Percentiles rank a stretch among this genome's conserved stretches.
Evolutionary conservation across 2,329 filamentous ascomycete genomes (phyloP).

Genomic region (Fusarium guadeloupense): DNA sequence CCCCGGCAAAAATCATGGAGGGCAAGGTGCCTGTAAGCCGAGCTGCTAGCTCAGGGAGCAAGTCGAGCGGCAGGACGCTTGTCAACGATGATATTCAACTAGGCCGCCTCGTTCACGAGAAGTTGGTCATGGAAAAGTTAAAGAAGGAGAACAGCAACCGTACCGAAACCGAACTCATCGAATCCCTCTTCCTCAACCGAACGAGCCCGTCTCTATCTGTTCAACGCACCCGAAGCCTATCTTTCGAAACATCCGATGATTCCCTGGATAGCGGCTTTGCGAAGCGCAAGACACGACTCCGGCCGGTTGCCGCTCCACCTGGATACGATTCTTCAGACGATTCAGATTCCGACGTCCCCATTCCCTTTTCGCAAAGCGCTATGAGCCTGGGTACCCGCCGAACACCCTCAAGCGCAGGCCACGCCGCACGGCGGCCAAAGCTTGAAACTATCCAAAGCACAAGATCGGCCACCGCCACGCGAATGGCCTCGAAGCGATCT

Average conservation of each 20-base stretch:
- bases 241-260: constrained; percentile 51
- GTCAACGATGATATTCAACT: constrained; percentile 54
- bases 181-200: constrained; percentile 51
- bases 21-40: constrained; percentile 78
- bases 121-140: constrained; percentile 57
- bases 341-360: constrained; percentile 42
- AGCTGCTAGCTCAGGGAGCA: constrained; percentile 66
- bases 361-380: constrained; percentile 39
- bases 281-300: constrained; percentile 41
- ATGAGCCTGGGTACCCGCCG: constrained; percentile 39
- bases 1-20: constrained; percentile 89
- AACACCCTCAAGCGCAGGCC: constrained; percentile 38
- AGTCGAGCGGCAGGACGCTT: constrained; percentile 57
- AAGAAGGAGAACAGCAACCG: constrained; percentile 51
- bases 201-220: constrained; percentile 47
- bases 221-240: constrained; percentile 50
- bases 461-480: constrained; percentile 45
- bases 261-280: constrained; percentile 45
- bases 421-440: constrained; percentile 54
- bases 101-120: constrained; percentile 56
- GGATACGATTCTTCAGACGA: constrained; percentile 49
- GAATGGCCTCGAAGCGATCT: constrained; percentile 43
- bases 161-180: constrained; percentile 57
- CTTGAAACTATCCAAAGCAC: constrained; percentile 59
- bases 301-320: constrained; percentile 44